Percentiles rank a stretch among this genome's conserved stretches.
phyloP scores from a whole-genome alignment of 2,329 filamentous ascomycete genomes.

The Penicillium crustosum region DNA sequence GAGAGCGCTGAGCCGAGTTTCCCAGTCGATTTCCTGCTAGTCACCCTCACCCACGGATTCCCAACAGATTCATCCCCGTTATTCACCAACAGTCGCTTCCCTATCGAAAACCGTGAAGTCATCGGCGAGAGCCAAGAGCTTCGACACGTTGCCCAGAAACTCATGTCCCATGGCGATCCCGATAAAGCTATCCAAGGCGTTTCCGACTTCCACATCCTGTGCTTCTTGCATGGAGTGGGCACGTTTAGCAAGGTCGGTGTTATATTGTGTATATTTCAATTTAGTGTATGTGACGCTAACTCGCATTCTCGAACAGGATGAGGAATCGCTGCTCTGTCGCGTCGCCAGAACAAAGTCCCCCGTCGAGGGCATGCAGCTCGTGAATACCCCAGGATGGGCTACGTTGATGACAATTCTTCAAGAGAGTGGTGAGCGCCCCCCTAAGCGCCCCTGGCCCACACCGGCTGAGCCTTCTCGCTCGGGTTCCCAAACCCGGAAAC shows the following conservation, averaged over 20 bases:
- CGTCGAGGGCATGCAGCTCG: slow-evolving; percentile 76
- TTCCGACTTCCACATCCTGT: slow-evolving; percentile 93
- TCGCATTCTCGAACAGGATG: slow-evolving; percentile 62
- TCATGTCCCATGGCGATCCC: slow-evolving; percentile 65
- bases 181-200: slow-evolving; percentile 65
- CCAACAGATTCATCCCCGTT: slow-evolving; percentile 74
- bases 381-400: slow-evolving; percentile 88
- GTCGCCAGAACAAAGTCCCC: slow-evolving; percentile 80
- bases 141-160: slow-evolving; percentile 64
- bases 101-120: slow-evolving; percentile 86
- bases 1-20: slow-evolving; percentile 97
- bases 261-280: background rate
- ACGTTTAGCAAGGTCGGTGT: slow-evolving; percentile 77
- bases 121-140: slow-evolving; percentile 85
- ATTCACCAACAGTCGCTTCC: slow-evolving; percentile 72
- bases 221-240: slow-evolving; percentile 76
- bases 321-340: slow-evolving; percentile 80
- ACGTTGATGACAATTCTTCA: slow-evolving; percentile 89
- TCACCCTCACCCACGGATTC: slow-evolving; percentile 95
- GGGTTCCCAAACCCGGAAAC: slow-evolving; percentile 36
- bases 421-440: slow-evolving; percentile 95
- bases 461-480: slow-evolving; percentile 41
- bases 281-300: slow-evolving; percentile 17
- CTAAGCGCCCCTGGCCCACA: slow-evolving; percentile 61
- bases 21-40: slow-evolving; percentile 92